phyloP scores from a whole-genome alignment of 2,329 filamentous ascomycete genomes.

The Calonectria crousiana region DNA sequence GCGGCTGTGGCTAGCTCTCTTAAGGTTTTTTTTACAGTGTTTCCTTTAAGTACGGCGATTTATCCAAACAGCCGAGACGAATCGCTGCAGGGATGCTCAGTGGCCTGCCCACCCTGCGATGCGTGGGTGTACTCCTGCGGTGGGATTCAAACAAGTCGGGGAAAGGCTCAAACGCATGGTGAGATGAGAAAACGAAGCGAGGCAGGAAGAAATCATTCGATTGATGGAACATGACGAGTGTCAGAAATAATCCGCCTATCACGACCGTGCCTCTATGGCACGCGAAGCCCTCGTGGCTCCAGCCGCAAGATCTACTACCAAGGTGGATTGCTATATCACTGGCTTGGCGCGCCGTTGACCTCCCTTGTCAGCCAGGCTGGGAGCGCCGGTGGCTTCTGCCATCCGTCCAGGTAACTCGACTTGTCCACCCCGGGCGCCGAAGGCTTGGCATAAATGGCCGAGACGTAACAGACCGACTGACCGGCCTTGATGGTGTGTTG shows the following conservation, averaged over 20 bases:
- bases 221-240: conserved; percentile 37
- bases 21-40: conserved; percentile 27
- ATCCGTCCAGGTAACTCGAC: conserved; percentile 68
- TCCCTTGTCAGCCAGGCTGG: conserved; percentile 71
- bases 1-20: conserved; percentile 25
- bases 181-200: conserved; percentile 18
- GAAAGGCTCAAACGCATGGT: conserved; percentile 1
- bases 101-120: conserved; percentile 30
- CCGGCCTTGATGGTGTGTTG: conserved; percentile 71
- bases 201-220: conserved; percentile 34
- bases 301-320: neutral
- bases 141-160: conserved; percentile 5
- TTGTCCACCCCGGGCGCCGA: conserved; percentile 63
- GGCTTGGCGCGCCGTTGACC: conserved; percentile 50
- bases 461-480: conserved; percentile 74
- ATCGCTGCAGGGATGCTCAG: conserved; percentile 24
- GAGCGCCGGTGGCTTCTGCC: conserved; percentile 69
- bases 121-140: conserved; percentile 31
- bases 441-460: conserved; percentile 79
- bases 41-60: conserved; percentile 30
- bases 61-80: conserved; percentile 34
- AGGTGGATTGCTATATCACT: conserved; percentile 17
- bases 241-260: conserved; percentile 1
- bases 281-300: neutral
- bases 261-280: neutral